These are phyloP conservation scores for Chaetomium sp. DNA, from an alignment of 2,329 filamentous ascomycete genomes.

Conservation along the genomic window DNA sequence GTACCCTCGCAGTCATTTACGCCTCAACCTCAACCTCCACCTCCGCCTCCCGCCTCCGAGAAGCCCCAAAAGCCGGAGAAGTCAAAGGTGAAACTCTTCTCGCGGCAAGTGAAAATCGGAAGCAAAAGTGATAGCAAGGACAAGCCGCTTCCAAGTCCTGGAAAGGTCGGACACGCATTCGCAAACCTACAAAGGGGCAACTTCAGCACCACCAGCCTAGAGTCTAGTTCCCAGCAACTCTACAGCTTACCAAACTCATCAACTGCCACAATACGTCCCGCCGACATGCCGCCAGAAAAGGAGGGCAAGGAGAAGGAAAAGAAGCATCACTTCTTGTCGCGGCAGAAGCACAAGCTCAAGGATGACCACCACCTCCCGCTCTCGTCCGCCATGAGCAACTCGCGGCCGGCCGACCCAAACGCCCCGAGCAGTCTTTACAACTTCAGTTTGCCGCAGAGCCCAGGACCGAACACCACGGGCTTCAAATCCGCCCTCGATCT, in stretches of 20 bases:
- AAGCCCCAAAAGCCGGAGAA: slow-evolving; percentile 67
- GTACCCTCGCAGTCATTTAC: slow-evolving; percentile 40
- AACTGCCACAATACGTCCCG: slow-evolving; percentile 72
- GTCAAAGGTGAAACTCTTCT: slow-evolving; percentile 81
- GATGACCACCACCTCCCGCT: slow-evolving; percentile 73
- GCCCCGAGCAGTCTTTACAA: slow-evolving; percentile 77
- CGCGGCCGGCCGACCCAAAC: slow-evolving; percentile 71
- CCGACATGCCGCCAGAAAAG: slow-evolving; percentile 53
- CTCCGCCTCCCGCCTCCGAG: slow-evolving; percentile 51
- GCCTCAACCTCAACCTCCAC: slow-evolving; percentile 40
- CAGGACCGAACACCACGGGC: slow-evolving; percentile 62
- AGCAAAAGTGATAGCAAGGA: slow-evolving; percentile 68
- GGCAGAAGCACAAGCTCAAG: slow-evolving; percentile 76
- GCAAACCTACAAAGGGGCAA: slow-evolving; percentile 67
- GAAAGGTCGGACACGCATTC: slow-evolving; percentile 68
- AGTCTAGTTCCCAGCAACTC: slow-evolving; percentile 63
- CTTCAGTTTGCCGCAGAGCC: slow-evolving; percentile 73
- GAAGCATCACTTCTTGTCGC: slow-evolving; percentile 77
- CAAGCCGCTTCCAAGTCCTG: slow-evolving; percentile 71
- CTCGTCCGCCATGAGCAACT: slow-evolving; percentile 76
- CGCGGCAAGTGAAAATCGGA: slow-evolving; percentile 73
- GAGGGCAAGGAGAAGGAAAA: slow-evolving; percentile 72
- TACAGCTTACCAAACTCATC: slow-evolving; percentile 78
- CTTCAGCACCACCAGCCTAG: slow-evolving; percentile 72
- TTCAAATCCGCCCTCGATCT: slow-evolving; percentile 85